A percentile compares a stretch with the other conserved stretches of the same genome.
Conservation (phyloP, 306 rosid genomes). For the Ziziphus jujuba region DNA sequence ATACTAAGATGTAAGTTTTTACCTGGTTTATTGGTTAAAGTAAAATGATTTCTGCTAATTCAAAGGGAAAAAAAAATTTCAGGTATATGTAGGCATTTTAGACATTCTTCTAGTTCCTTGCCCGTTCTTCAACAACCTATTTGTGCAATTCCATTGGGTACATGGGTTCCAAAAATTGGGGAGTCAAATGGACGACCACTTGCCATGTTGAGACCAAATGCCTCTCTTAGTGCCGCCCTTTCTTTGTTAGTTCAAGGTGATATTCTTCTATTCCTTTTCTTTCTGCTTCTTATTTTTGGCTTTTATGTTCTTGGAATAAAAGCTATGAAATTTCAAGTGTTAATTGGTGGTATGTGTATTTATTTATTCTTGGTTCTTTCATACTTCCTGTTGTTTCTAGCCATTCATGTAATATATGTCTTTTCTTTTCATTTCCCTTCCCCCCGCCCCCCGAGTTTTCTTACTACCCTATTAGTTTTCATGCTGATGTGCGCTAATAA, state of each 20-base stretch:
- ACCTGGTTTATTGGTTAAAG: slow-evolving; percentile 16
- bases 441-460: neutral
- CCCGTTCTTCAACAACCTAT: slow-evolving; percentile 71
- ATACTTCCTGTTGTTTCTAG: neutral
- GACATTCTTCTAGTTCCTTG: slow-evolving; percentile 59
- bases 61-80: slow-evolving; percentile 40
- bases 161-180: slow-evolving; percentile 81
- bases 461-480: neutral
- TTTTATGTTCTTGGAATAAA: neutral
- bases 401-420: neutral
- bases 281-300: neutral
- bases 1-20: slow-evolving; percentile 59
- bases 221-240: slow-evolving; percentile 62
- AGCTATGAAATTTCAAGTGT: neutral
- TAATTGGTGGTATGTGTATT: neutral
- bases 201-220: slow-evolving; percentile 65
- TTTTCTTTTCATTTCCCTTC: neutral
- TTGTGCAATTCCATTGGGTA: slow-evolving; percentile 65
- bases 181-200: slow-evolving; percentile 56
- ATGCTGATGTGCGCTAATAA: neutral
- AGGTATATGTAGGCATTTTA: slow-evolving; percentile 76
- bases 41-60: slow-evolving; percentile 28
- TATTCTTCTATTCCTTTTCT: slow-evolving; percentile 20
- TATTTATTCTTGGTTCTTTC: neutral
- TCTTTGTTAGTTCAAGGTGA: slow-evolving; percentile 69